phyloP scores from a whole-genome alignment of 441 rosid species.

The Corymbia citriodora region DNA sequence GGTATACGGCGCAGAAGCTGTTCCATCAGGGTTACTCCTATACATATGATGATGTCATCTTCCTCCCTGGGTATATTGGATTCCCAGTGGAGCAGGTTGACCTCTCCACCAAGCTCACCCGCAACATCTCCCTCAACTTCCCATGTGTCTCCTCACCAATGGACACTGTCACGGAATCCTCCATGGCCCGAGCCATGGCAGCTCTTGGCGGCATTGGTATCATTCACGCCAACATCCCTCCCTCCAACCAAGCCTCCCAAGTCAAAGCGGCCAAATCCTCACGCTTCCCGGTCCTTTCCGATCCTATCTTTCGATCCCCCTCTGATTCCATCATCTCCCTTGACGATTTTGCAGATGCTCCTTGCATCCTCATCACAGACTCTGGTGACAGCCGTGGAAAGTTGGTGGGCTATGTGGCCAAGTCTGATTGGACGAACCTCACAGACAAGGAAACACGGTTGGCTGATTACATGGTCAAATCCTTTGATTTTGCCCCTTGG shows the following conservation, averaged over 20 bases:
- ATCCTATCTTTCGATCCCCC: slow-evolving; percentile 35
- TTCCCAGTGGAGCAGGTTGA: slow-evolving; percentile 75
- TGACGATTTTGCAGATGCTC: slow-evolving; percentile 37
- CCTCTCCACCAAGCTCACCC: slow-evolving; percentile 56
- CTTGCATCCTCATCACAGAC: slow-evolving; percentile 40
- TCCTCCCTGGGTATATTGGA: slow-evolving; percentile 86
- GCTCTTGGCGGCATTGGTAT: slow-evolving; percentile 85
- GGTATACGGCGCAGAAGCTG: slow-evolving; percentile 47
- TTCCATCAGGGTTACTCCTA: slow-evolving; percentile 76
- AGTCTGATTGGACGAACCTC: slow-evolving; percentile 44
- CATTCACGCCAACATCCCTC: slow-evolving; percentile 55
- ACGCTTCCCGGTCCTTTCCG: slow-evolving; percentile 54
- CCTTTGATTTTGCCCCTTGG: slow-evolving; percentile 39
- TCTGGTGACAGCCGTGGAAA: slow-evolving; percentile 45
- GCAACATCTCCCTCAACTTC: slow-evolving; percentile 62
- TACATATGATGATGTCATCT: slow-evolving; percentile 86
- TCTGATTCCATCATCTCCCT: slow-evolving; percentile 17
- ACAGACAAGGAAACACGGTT: slow-evolving; percentile 41
- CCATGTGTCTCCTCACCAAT: slow-evolving; percentile 94
- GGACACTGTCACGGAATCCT: slow-evolving; percentile 92
- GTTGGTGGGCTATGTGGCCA: slow-evolving; percentile 55
- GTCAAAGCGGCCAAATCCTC: slow-evolving; percentile 68
- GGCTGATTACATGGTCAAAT: slow-evolving; percentile 45
- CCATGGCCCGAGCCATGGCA: slow-evolving; percentile 92
- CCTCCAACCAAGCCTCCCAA: slow-evolving; percentile 51